Conservation (phyloP, 352 stramenopile species). For the Phytopythium helicoides region DNA sequence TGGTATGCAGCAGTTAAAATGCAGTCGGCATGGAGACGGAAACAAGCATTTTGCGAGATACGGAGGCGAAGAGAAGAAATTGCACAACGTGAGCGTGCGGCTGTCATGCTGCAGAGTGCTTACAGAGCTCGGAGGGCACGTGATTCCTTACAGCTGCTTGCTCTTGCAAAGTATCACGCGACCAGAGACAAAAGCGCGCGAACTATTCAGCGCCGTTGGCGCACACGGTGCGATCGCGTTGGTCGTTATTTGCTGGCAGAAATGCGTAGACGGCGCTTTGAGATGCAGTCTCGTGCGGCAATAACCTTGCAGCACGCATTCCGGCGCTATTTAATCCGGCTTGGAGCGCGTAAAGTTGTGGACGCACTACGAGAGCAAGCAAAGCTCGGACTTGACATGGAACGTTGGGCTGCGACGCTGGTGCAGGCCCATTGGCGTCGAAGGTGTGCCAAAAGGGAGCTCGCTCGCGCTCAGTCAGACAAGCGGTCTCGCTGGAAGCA, state of each 20-base stretch:
- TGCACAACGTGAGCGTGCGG: constrained; percentile 36
- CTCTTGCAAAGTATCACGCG: constrained; percentile 33
- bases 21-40: constrained; percentile 49
- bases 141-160: constrained; percentile 36
- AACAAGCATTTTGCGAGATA: constrained; percentile 28
- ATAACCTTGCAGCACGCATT: constrained; percentile 45
- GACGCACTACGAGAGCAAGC: constrained; percentile 36
- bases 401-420: constrained; percentile 60
- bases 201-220: constrained; percentile 55
- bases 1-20: constrained; percentile 36
- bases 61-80: constrained; percentile 22
- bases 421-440: constrained; percentile 72
- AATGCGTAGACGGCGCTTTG: constrained; percentile 24
- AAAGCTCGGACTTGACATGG: constrained; percentile 52
- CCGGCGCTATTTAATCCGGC: constrained; percentile 41
- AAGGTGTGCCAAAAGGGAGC: constrained; percentile 26
- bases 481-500: constrained; percentile 90
- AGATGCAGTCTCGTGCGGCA: constrained; percentile 30
- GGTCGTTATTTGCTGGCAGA: constrained; percentile 37
- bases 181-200: constrained; percentile 34
- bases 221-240: constrained; percentile 39
- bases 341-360: constrained; percentile 43
- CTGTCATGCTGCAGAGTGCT: constrained; percentile 53
- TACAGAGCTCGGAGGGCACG: constrained; percentile 52
- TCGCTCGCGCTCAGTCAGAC: constrained; percentile 27